Evolutionary conservation across 208 protist species (phyloP), one percentile per base, ranked within the genome.

Genomic region (Leptomonas pyrrhocoris): DNA sequence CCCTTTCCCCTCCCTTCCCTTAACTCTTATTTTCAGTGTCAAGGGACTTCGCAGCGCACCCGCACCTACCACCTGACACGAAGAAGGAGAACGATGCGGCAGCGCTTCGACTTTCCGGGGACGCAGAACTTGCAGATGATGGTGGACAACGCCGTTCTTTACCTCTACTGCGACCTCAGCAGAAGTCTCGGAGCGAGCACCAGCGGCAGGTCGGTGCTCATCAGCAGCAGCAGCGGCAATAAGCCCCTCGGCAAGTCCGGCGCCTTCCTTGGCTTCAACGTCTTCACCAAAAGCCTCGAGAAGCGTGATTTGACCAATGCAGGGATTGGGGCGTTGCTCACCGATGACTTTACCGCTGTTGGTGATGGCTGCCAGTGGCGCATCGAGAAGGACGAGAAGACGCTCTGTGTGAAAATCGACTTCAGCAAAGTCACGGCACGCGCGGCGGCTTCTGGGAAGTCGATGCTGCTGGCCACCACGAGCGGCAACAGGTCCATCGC

Each of bases 211-310:
- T 85, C 80, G 34, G 46, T 85, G 31, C 64, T 93, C 31, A 89
- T 96, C 64, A 91, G 80, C 48, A 84, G 63, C 48, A 86, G 84
- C 28, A 73, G 84, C 45, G 92, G 92, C 36, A 96, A 93, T 70
- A 93, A 88, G 49, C 78, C 86, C 7, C 65, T 95, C 30, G 92
- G 92, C 5, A 77, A 74, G 48, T 93, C 92, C 12, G 81, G 83
- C 51, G 81, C 81, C 0, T 89, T 86, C 58, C 30, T 96, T 0
- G 88, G 86, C 4, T 72, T 96, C 16, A 96, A 95, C 74, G 25
- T 96, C 28, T 96, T 90, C 67, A 80, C 65, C 30, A 93, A 91
- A 57, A 78, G 34, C 38, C 46, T 85, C 9, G 74, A 81, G 1
- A 76, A 74, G 43, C 73, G 78, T 1, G 50, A 81, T 5, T 46